Percentiles rank a stretch among this genome's conserved stretches.
These are phyloP conservation scores for Bryoerythrophyllum caledonicum DNA, from an alignment of 225 moss, liverwort and hornwort genomes.

Conservation along the genomic window DNA sequence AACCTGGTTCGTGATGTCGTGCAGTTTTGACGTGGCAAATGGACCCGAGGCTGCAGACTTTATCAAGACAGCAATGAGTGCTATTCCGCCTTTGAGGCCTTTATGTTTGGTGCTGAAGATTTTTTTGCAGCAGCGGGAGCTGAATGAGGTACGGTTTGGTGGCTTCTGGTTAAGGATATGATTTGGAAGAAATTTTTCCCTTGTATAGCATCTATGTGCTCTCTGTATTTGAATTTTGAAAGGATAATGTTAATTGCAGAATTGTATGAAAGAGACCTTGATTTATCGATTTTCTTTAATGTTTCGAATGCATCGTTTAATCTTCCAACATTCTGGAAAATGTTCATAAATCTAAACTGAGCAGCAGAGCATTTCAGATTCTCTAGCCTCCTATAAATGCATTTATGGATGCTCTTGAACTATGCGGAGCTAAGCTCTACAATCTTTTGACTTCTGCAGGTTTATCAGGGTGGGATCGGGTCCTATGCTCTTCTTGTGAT, in stretches of 20 bases:
- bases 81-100: conserved; percentile 83
- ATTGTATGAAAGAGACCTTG: background rate
- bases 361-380: background rate
- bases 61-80: conserved; percentile 77
- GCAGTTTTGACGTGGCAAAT: conserved; percentile 96
- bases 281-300: background rate
- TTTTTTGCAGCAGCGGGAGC: conserved; percentile 94
- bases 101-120: conserved; percentile 95
- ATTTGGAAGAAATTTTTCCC: background rate
- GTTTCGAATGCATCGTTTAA: background rate
- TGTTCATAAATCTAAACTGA: background rate
- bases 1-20: conserved; percentile 17
- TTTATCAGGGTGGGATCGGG: conserved; percentile 96
- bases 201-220: background rate
- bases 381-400: background rate
- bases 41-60: conserved; percentile 97
- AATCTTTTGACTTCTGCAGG: conserved; percentile 45
- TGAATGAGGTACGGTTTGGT: conserved; percentile 73
- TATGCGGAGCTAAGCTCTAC: background rate
- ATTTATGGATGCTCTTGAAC: background rate
- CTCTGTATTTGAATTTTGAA: background rate
- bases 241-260: background rate
- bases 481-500: conserved; percentile 95
- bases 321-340: background rate
- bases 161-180: background rate